phyloP scores from a whole-genome alignment of 805 yeast genomes.

The Sugiyamaella lignohabitans region DNA sequence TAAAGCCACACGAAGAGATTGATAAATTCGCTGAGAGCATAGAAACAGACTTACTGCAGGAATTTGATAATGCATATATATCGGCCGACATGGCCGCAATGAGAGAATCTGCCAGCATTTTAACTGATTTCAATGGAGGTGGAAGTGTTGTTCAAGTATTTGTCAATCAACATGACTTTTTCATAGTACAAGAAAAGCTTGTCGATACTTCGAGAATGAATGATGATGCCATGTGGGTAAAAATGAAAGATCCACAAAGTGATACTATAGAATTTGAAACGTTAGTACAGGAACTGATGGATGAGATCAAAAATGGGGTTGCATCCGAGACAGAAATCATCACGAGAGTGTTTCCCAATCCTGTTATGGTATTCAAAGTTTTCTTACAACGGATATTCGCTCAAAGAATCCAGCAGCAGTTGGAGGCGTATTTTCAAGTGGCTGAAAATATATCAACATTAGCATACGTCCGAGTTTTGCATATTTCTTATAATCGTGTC shows the following conservation, averaged over 20 bases:
- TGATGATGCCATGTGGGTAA: conserved; percentile 44
- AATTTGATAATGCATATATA: conserved; percentile 69
- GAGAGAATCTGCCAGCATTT: conserved; percentile 65
- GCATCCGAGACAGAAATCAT: conserved; percentile 69
- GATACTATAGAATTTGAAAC: conserved; percentile 45
- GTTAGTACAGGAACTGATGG: conserved; percentile 46
- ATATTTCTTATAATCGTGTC: conserved; percentile 54
- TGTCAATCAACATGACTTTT: conserved; percentile 70
- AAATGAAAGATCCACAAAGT: conserved; percentile 52
- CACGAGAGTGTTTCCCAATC: conserved; percentile 61
- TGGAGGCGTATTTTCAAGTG: conserved; percentile 50
- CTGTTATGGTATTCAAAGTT: conserved; percentile 58
- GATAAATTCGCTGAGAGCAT: conserved; percentile 68
- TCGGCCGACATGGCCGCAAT: conserved; percentile 62
- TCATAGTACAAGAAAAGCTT: conserved; percentile 45
- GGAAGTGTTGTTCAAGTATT: conserved; percentile 73
- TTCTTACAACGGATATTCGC: conserved; percentile 73
- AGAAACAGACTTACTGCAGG: conserved; percentile 63
- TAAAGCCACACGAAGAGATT: conserved; percentile 37
- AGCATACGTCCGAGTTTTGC: conserved; percentile 70
- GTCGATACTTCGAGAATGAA: conserved; percentile 28
- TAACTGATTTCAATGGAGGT: conserved; percentile 80
- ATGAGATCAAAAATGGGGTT: conserved; percentile 52
- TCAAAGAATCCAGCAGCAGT: conserved; percentile 46
- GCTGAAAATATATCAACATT: conserved; percentile 54